Evolutionary conservation across 805 yeast genomes (phyloP), one percentile per base, ranked within the genome.

Genomic region (Ogataea kodamae): DNA sequence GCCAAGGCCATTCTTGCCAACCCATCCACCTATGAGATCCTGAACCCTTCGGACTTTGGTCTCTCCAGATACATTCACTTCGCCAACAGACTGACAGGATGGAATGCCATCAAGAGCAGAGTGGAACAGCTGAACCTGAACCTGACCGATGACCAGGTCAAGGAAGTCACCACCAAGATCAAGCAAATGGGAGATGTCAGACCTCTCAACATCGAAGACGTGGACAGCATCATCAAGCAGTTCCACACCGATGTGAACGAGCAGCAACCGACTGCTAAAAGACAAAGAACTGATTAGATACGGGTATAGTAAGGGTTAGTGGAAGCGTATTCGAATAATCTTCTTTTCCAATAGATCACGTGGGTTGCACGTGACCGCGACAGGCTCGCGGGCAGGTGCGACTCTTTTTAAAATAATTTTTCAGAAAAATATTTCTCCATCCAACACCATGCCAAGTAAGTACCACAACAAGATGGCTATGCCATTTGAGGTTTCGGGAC

Each of bases 81-180:
- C 62, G 97, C 97, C 52, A 90, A 90, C 75, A 81, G 97, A 59
- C 74, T 90, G 57, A 90, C 98, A 9, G 98, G 98, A 43, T 90
- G 98, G 98, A 92, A 90, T 65, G 97, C 97, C 36, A 90, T 90
- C 75, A 90, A 90, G 72, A 78, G 95, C 25, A 83, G 98, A 67
- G 98, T 92, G 43, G 98, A 90, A 62, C 98, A 90, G 67, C 76
- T 90, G 67, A 89, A 92, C 66, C 72, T 90, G 65, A 69, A 80
- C 52, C 72, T 90, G 58, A 78, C 92, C 30, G 98, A 90, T 59
- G 90, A 80, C 49, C 97, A 90, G 73, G 71, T 85, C 66, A 92
- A 92, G 74, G 96, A 86, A 61, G 95, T 92, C 45, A 90, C 98
- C 21, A 71, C 74, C 51, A 89, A 89, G 71, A 89, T 90, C 64